Base-by-base conservation (phyloP, 345 rosid species). In the Salix viminalis region DNA sequence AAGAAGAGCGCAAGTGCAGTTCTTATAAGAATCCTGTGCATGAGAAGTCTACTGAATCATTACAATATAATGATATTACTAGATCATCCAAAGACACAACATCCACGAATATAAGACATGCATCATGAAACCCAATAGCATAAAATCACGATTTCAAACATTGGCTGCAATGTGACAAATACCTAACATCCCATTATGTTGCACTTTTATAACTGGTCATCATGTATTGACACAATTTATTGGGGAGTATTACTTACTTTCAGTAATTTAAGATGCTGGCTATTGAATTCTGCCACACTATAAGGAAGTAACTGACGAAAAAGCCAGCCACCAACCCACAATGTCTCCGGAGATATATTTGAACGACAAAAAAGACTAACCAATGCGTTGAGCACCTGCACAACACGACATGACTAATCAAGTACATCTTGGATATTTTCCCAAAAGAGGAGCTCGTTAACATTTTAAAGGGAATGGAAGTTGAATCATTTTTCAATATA, bases 311-410 rank as follows among this genome's bases (percentile, higher is more conserved):
- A 83, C 76, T 96, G 99, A 50, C 91, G 99, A 83, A 96, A 85
- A 75, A 96, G 97, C 99, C 99, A 96, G 48, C 98, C 98, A 67
- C 97, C 98, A 84, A 87, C 91, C 99, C 99, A 91, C 83, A 94
- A 81, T 61, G 91, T 92, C 84, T 96, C 99, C 10, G 98, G 93
- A 56, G 96, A 87, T 83, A 96, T 84, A 84, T 89, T 85, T 64
- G 95, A 86, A 56, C 98, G 99, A 79, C 93, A 88, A 78, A 96
- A 87, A 58, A 96, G 96, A 84, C 88, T 79, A 74, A 91, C 95
- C 90, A 96, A 85, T 24, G 97, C 88, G 85, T 92, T 95, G 81
- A 94, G 92, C 69, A 94, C 98, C 99, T 96, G 81, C 37, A 58
- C 44, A 18, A 21, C 64, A 58, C 64, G 23, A n/a, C 64, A 58